Evolutionary conservation across 805 yeast genomes (phyloP).

Genomic region (Teunomyces gatunensis): DNA sequence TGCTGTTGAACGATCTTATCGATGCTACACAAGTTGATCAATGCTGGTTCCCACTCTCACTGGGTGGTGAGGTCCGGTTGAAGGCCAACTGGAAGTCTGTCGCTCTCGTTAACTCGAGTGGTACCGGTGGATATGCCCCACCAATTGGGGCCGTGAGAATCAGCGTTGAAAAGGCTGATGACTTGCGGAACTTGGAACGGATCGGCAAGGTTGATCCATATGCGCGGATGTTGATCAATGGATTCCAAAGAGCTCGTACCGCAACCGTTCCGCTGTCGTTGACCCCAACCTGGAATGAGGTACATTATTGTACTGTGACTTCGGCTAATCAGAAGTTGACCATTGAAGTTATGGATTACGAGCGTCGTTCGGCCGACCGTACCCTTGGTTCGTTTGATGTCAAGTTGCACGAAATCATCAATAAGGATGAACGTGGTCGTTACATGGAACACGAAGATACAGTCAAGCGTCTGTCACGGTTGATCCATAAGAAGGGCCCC

Average conservation of each 20-base stretch:
- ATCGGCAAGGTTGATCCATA: conserved; percentile 94
- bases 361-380: conserved; percentile 74
- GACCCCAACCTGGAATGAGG: conserved; percentile 83
- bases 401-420: conserved; percentile 63
- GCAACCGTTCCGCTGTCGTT: conserved; percentile 60
- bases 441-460: conserved; percentile 58
- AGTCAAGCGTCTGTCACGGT: conserved; percentile 55
- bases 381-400: conserved; percentile 81
- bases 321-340: conserved; percentile 80
- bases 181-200: conserved; percentile 79
- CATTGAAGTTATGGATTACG: conserved; percentile 90
- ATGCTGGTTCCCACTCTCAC: conserved; percentile 70
- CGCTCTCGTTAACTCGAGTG: conserved; percentile 59
- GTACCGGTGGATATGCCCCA: conserved; percentile 80
- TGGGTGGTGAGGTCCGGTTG: conserved; percentile 74
- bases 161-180: conserved; percentile 64
- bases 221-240: conserved; percentile 73
- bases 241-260: conserved; percentile 75
- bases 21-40: conserved; percentile 77
- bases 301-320: conserved; percentile 76
- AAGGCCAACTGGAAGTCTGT: conserved; percentile 86
- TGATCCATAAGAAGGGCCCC: conserved; percentile 75
- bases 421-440: conserved; percentile 61
- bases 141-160: conserved; percentile 92
- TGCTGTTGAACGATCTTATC: conserved; percentile 61